Base-by-base conservation (phyloP, 352 stramenopile species). In the Phytophthora pini region DNA sequence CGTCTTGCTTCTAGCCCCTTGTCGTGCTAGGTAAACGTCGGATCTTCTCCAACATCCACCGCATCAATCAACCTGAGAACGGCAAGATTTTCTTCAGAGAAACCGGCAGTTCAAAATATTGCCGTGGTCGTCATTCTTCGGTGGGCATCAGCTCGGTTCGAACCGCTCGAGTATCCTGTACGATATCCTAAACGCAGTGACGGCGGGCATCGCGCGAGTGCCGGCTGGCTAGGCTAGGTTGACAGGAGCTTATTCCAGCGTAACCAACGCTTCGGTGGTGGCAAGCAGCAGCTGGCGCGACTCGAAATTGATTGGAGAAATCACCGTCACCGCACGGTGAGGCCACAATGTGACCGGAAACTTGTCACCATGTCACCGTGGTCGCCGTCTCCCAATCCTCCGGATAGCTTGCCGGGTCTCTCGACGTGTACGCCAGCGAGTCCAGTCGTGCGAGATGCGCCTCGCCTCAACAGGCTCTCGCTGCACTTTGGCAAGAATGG, bases 241-340 rank as follows among this genome's bases (percentile, higher is more conserved):
- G 61, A 64, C 31, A 13, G 31, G 31, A 43, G 55, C 26, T 43
- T 62, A 41, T 56, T 53, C 31, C 43, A 34, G 11, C 58, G 43
- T 31, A 27, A 54, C 17, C 17, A 22, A 11, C 45, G 6, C 45
- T 26, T 52, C 27, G 50, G 11, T 20, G 32, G 47, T 52, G 27
- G 47, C 46, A 52, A 58, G 36, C 34, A 40, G 48, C 54, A 52
- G 20, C 38, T 56, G 51, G 24, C 31, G 17, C 31, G 38, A 43
- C 61, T 40, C 41, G 36, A 53, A 64, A 61, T 50, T 70, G 61
- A 65, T 47, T 65, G 54, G n/a, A 70, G 55, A 70, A 60, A 65
- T 65, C 24, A 20, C 17, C 17, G 17, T 20, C 17, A 20, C 17
- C 17, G 17, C 17, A 20, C 17, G 17, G 17, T 20, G 59, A 67